phyloP scores from a whole-genome alignment of 768 basidiomycete species.

The Roridomyces roridus region DNA sequence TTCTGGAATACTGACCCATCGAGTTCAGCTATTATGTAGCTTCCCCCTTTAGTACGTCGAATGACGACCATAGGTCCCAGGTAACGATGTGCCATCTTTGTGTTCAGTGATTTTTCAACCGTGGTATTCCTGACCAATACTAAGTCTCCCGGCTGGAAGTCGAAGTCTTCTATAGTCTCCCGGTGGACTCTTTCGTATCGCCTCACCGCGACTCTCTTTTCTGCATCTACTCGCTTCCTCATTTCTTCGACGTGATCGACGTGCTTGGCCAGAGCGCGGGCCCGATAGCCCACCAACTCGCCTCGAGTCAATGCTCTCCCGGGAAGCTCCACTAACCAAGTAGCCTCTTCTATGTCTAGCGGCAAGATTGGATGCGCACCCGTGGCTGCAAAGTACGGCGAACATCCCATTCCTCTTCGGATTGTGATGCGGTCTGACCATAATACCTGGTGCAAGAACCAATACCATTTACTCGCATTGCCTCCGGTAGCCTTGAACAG shows the following conservation, averaged over 20 bases:
- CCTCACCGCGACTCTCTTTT: too few relatives aligned
- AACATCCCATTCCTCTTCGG: slow-evolving; percentile 31
- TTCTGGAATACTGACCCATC: not conserved
- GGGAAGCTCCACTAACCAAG: slow-evolving; percentile 30
- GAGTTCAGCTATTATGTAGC: not conserved
- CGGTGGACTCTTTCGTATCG: too few relatives aligned
- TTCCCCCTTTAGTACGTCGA: not conserved
- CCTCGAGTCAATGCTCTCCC: slow-evolving; percentile 11
- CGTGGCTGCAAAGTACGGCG: slow-evolving; percentile 37
- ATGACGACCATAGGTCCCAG: not conserved
- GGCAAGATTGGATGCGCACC: slow-evolving; percentile 38
- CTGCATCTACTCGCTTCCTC: too few relatives aligned
- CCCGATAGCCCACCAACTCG: slow-evolving; percentile 26
- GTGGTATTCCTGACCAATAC: not conserved
- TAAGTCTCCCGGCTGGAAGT: too few relatives aligned
- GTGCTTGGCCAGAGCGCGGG: slow-evolving; percentile 27
- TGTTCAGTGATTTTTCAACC: not conserved
- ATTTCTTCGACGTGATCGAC: slow-evolving; percentile 25
- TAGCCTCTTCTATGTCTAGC: slow-evolving; percentile 32
- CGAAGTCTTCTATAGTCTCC: too few relatives aligned
- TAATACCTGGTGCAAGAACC: slow-evolving; percentile 30
- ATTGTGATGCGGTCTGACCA: slow-evolving; percentile 42
- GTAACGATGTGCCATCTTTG: not conserved
- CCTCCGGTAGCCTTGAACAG: too few relatives aligned
- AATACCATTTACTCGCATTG: slow-evolving; percentile 35